Evolutionary conservation across 2,329 filamentous ascomycete species (phyloP), one percentile per base, ranked within the genome.

Genomic region (Exophiala phaeomuriformis): DNA sequence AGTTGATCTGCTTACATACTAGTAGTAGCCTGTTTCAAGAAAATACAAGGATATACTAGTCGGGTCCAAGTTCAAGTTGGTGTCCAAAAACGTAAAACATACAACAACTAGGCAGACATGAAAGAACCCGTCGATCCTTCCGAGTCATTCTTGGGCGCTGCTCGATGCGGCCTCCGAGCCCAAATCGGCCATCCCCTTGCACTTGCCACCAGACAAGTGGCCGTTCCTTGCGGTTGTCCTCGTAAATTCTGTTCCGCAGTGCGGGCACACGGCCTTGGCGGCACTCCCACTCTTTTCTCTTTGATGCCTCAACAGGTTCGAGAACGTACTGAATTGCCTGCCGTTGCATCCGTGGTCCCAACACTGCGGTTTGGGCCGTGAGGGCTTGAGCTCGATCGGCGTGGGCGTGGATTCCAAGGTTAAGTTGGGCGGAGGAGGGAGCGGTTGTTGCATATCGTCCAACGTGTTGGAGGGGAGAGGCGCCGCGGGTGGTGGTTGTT

Each of bases 281-380:
- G 90, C 88, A 49, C 90, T 90, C 29, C 91, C 91, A 0, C 88
- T 94, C 69, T 95, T 96, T 71, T 97, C 91, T 41, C 91, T 82
- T 70, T 96, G 90, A 68, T 97, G 91, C 58, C 91, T 80, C 36
- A 96, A 76, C 2, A 96, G 79, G 67, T 96, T 96, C 79, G 90
- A 95, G 68, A 96, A 96, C 2, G 91, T 96, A 12, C 89, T 95
- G 67, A 97, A 97, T 65, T 95, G 88, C 31, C 90, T 84, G 19
- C 91, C 91, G 65, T 96, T 95, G 75, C 91, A 97, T 7, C 90
- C 91, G 66, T 97, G 91, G 57, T 96, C 91, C 88, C 88, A 97
- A 71, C 91, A 96, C 68, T 95, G 89, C 43, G 90, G 90, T 72
- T 95, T 95, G n/a, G 89, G 89, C 60, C 87, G 80, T 63, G 82